phyloP scores from a whole-genome alignment of 345 rosid genomes.

The Reutealis trisperma region DNA sequence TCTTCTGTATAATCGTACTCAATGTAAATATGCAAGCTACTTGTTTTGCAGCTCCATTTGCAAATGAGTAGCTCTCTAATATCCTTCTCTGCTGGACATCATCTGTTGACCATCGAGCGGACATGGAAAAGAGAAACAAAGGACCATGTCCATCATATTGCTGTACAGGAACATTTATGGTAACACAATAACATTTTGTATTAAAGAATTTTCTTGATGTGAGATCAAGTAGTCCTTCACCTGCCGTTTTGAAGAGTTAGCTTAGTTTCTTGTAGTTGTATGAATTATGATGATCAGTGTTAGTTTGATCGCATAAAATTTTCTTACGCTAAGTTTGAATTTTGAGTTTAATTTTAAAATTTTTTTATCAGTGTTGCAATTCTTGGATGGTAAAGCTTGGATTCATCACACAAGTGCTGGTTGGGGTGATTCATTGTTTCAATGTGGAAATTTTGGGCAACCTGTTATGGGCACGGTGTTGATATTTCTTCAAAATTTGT shows the following conservation, averaged over 20 bases:
- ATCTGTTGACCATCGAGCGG: not conserved
- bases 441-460: not conserved
- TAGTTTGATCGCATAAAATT: not conserved
- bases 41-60: slow-evolving; percentile 9
- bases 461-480: no score
- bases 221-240: not conserved
- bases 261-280: not conserved
- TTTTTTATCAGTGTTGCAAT: not conserved
- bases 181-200: not conserved
- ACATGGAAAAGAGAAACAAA: slow-evolving; percentile 3
- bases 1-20: not conserved
- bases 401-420: not conserved
- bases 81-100: not conserved
- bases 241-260: not conserved
- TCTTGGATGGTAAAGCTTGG: not conserved
- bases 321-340: not conserved
- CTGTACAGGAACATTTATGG: not conserved
- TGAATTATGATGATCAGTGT: not conserved
- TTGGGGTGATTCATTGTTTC: not conserved
- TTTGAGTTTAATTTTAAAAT: no score
- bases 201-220: not conserved
- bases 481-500: no score
- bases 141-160: not conserved
- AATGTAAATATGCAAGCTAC: not conserved
- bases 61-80: not conserved